These are phyloP conservation scores for Xylaria sp. DNA, from an alignment of 2,329 filamentous ascomycete genomes.

Conservation along the genomic window DNA sequence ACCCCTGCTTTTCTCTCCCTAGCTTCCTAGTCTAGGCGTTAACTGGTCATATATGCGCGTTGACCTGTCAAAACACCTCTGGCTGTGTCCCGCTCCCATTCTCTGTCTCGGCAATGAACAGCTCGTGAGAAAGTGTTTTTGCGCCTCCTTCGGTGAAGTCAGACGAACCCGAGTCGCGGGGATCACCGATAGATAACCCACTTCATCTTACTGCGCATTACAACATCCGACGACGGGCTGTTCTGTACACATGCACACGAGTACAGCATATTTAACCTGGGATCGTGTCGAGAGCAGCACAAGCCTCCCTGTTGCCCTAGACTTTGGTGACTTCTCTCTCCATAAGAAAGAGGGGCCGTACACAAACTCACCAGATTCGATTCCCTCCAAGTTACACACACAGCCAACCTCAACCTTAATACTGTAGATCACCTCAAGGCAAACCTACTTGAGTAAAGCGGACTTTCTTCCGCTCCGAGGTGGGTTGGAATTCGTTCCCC, in stretches of 20 bases:
- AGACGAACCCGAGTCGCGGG: conserved; percentile 37
- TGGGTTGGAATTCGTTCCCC: conserved; percentile 17
- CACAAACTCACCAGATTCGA: conserved; percentile 1
- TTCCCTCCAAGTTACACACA: not conserved
- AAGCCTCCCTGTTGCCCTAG: not conserved
- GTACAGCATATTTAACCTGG: not conserved
- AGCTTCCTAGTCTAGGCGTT: conserved; percentile 9
- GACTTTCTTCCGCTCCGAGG: conserved; percentile 7
- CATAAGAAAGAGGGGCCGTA: conserved; percentile 12
- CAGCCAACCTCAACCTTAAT: conserved; percentile 2
- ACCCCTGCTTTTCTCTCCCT: conserved; percentile 17
- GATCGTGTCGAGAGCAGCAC: not conserved
- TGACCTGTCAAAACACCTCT: not conserved
- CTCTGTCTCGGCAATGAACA: conserved; percentile 4
- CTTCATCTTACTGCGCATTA: conserved; percentile 2
- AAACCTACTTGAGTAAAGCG: conserved; percentile 8
- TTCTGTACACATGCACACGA: conserved; percentile 6
- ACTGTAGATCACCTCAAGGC: conserved; percentile 9
- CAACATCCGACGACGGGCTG: conserved; percentile 17
- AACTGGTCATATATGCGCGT: conserved; percentile 15
- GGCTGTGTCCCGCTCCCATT: conserved; percentile 1
- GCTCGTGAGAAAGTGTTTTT: conserved; percentile 34
- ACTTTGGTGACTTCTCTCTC: not conserved
- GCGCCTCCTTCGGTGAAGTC: conserved; percentile 34
- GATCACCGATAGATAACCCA: conserved; percentile 36